Evolutionary conservation across 164 flowering plant genomes (phyloP).

Genomic region (Chimonanthus salicifolius): DNA sequence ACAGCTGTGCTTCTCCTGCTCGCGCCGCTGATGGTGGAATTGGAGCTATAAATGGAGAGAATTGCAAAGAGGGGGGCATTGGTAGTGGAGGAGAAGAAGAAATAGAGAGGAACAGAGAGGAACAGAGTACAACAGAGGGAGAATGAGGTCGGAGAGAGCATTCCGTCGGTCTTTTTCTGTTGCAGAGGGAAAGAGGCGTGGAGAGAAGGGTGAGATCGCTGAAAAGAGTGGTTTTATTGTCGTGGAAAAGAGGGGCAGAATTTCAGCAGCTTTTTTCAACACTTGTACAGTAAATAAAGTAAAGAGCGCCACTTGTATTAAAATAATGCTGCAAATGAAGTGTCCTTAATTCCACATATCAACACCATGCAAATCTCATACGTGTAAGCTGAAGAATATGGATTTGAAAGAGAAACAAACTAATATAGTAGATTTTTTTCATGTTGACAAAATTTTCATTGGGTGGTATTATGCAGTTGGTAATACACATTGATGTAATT

Average conservation of each 20-base stretch:
- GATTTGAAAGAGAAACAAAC: too few relatives aligned
- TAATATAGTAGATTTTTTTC: too few relatives aligned
- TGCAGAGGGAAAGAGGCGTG: background rate
- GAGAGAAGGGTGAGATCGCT: background rate
- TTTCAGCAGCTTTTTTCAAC: background rate
- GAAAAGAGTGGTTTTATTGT: background rate
- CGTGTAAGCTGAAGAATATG: too few relatives aligned
- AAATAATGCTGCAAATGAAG: too few relatives aligned
- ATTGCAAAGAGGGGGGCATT: conserved; percentile 19
- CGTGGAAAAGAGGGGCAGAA: background rate
- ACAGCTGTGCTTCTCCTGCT: background rate
- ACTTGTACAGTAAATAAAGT: background rate
- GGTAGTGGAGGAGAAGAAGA: conserved; percentile 39
- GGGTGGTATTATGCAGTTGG: too few relatives aligned
- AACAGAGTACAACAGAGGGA: conserved; percentile 52
- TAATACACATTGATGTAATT: too few relatives aligned
- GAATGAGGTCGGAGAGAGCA: conserved; percentile 49
- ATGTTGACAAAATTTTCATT: too few relatives aligned
- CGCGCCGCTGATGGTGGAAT: conserved; percentile 27
- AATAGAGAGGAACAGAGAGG: conserved; percentile 51
- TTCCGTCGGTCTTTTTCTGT: background rate
- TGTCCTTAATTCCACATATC: too few relatives aligned
- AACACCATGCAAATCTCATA: too few relatives aligned
- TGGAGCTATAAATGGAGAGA: conserved; percentile 20
- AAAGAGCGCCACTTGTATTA: background rate